Conservation (phyloP, 2,329 filamentous ascomycete genomes). For the Fusarium tupiense region DNA sequence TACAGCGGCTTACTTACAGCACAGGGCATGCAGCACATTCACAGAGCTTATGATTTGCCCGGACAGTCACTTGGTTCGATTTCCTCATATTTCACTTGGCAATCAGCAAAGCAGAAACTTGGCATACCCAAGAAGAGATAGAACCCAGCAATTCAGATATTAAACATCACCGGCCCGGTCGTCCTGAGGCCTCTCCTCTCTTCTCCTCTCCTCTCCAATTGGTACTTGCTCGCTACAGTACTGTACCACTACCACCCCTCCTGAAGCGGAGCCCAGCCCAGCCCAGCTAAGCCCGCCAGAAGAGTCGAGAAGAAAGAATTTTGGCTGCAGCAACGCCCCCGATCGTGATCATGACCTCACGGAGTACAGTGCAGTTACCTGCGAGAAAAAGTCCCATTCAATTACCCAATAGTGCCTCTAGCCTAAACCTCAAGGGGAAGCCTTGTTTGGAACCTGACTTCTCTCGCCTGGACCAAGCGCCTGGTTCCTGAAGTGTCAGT, state of each 20-base stretch:
- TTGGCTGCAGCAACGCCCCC: conserved; percentile 24
- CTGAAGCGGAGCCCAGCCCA: conserved; percentile 25
- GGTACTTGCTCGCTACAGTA: background rate
- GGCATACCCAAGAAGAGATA: conserved; percentile 7
- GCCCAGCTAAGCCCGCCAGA: conserved; percentile 39
- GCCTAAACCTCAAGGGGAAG: conserved; percentile 46
- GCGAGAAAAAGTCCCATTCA: conserved; percentile 37
- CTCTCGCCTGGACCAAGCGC: conserved; percentile 38
- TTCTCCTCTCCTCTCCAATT: background rate
- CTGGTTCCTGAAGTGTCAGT: conserved; percentile 43
- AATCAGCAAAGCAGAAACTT: background rate
- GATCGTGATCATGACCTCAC: conserved; percentile 50
- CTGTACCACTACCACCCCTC: conserved; percentile 34
- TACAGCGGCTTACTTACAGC: conserved; percentile 7
- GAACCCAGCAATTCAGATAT: background rate
- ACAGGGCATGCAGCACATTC: conserved; percentile 1
- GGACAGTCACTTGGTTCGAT: background rate
- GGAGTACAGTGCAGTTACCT: conserved; percentile 18
- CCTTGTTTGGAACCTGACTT: conserved; percentile 16
- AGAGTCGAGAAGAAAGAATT: conserved; percentile 41
- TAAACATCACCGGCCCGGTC: conserved; percentile 39
- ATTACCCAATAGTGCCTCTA: conserved; percentile 48
- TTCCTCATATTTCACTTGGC: conserved; percentile 2
- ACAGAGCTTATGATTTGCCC: background rate
- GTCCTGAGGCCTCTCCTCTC: conserved; percentile 10